Evolutionary conservation across 2,329 filamentous ascomycete genomes (phyloP), one percentile per base, ranked within the genome.

Genomic region (Penicillium glabrum): DNA sequence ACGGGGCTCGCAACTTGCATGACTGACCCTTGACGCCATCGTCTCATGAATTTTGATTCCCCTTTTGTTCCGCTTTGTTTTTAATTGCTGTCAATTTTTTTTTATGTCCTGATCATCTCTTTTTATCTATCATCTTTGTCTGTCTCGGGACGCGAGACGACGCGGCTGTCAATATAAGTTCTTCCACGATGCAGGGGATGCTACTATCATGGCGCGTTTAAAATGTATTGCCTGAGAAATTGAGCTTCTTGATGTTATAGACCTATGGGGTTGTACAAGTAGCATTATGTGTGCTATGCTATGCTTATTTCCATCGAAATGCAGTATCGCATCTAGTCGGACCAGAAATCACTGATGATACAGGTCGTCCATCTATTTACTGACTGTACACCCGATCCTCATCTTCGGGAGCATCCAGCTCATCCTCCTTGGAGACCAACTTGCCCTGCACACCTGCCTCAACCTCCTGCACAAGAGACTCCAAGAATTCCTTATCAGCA

Each of bases 391-490:
- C 53, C 51, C 63, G 61, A 39, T 59, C 57, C 52, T 67, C 64
- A 31, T 51, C 56, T 41, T 66, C 67, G 19, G 71, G 65, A 41
- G 79, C 78, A 68, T 91, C 88, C 61, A 87, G 80, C 69, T 91
- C 88, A 59, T 88, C 90, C 72, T 97, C 93, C 26, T 82, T 80
- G 27, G 75, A 65, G 11, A 96, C 85, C 49, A 88, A 82, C 65
- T 80, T 82, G 3, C 93, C 93, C 64, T 91, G 77, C 5, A 96
- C 88, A 52, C 88, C 88, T 71, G 85, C 78, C 70, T 90, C 85
- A 3, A 96, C 90, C 71, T 96, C 91, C 0, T 82, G 77, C 14
- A 96, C 84, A 60, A 97, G 75, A 50, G 86, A 87, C 72, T 96
- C 91, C 70, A 98, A 83, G 65, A 85, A 93, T 24, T 84, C 87